Conservation (phyloP, 2,329 filamentous ascomycete species). For the Volutella citrinella region DNA sequence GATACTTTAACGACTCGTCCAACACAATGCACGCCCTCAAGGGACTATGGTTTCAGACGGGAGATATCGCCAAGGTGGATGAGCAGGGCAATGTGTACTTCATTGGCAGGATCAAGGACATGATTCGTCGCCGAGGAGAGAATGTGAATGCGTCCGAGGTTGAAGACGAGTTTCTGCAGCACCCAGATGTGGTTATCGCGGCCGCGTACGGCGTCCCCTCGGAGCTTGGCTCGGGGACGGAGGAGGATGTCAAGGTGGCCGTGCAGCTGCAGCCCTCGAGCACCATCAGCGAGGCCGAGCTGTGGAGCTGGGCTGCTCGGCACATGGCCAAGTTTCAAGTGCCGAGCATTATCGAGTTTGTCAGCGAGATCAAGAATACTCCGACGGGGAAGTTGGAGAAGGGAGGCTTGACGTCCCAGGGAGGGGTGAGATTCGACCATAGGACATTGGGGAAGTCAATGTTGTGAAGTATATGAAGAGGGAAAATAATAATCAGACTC, state of each 20-base stretch:
- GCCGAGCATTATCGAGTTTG: slow-evolving; percentile 3
- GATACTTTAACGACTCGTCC: slow-evolving; percentile 2
- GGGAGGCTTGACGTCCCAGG: neutral
- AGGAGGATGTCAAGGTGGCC: slow-evolving; percentile 3
- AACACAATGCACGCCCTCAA: neutral
- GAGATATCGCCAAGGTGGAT: slow-evolving; percentile 4
- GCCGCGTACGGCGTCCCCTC: slow-evolving; percentile 5
- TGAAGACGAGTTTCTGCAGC: slow-evolving; percentile 8
- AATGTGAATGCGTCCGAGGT: slow-evolving; percentile 9
- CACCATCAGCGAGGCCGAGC: neutral
- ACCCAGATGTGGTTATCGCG: slow-evolving; percentile 7
- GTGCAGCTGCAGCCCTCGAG: slow-evolving; percentile 3
- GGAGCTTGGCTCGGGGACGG: slow-evolving; percentile 3
- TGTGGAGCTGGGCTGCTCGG: slow-evolving; percentile 3
- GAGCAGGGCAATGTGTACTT: slow-evolving; percentile 4
- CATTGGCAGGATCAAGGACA: slow-evolving; percentile 5
- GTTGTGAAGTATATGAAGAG: too few relatives aligned
- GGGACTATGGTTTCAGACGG: slow-evolving; percentile 4
- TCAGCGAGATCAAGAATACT: slow-evolving; percentile 1
- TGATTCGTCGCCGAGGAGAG: slow-evolving; percentile 7
- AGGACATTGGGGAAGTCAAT: neutral
- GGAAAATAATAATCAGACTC: too few relatives aligned
- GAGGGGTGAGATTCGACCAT: slow-evolving; percentile 1
- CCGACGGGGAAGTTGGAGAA: slow-evolving; percentile 5
- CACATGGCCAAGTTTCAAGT: slow-evolving; percentile 6